Percentiles rank a stretch among this genome's conserved stretches.
Evolutionary conservation across 78 protist genomes (phyloP).

Genomic region (Protostelium mycophagum): DNA sequence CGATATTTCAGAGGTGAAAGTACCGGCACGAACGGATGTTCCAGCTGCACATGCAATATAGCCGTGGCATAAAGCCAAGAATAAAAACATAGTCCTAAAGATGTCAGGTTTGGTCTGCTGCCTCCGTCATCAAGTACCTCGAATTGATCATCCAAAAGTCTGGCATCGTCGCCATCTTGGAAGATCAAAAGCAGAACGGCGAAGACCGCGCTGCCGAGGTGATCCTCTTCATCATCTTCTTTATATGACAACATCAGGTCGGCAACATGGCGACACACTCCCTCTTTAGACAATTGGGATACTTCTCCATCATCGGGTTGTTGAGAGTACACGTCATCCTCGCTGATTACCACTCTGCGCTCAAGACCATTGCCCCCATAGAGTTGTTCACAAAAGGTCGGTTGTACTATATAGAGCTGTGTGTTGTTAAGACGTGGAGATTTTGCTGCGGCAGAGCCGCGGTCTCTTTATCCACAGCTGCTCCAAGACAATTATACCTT

Average conservation of each 20-base stretch:
- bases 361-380: constrained; percentile 51
- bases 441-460: too few relatives aligned
- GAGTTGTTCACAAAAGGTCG: constrained; percentile 55
- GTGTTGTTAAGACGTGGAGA: too few relatives aligned
- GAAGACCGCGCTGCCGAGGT: not conserved
- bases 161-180: constrained; percentile 26
- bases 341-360: constrained; percentile 77
- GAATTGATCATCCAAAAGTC: constrained; percentile 39
- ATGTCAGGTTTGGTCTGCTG: constrained; percentile 50
- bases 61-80: too few relatives aligned
- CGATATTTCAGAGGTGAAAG: too few relatives aligned
- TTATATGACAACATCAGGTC: not conserved
- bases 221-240: not conserved
- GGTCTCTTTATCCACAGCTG: too few relatives aligned
- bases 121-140: constrained; percentile 48
- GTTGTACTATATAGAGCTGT: too few relatives aligned
- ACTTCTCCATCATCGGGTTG: constrained; percentile 68
- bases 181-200: not conserved
- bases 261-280: constrained; percentile 17
- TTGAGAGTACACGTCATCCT: constrained; percentile 83
- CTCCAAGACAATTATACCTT: too few relatives aligned
- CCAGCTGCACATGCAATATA: not conserved
- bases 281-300: constrained; percentile 66
- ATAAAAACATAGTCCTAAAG: too few relatives aligned
- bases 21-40: too few relatives aligned